Conservation (phyloP, 108 stramenopile genomes). For the Mayamaea pseudoterrestris region DNA sequence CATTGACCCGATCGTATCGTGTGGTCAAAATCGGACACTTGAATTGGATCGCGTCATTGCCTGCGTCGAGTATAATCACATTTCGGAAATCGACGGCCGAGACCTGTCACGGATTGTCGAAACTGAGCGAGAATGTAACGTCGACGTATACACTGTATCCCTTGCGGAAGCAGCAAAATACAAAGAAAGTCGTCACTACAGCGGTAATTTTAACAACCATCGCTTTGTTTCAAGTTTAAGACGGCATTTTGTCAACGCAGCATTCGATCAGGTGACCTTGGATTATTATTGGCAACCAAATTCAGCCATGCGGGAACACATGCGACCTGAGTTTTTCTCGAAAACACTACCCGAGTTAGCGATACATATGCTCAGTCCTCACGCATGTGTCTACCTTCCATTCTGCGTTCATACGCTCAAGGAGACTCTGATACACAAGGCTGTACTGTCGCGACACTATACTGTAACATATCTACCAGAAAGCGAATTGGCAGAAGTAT, state of each 20-base stretch:
- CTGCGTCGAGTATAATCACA: conserved; percentile 33
- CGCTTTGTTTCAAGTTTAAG: conserved; percentile 25
- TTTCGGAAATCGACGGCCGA: conserved; percentile 69
- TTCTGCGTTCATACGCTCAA: conserved; percentile 64
- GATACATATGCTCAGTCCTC: conserved; percentile 22
- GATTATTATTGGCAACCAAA: conserved; percentile 76
- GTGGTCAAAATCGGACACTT: not conserved
- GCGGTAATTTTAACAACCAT: conserved; percentile 49
- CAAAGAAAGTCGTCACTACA: conserved; percentile 38
- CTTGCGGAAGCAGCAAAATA: conserved; percentile 45
- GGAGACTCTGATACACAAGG: conserved; percentile 31
- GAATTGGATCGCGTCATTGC: conserved; percentile 48
- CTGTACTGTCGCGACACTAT: conserved; percentile 34
- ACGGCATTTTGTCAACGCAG: conserved; percentile 31
- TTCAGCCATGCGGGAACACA: conserved; percentile 32
- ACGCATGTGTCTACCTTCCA: conserved; percentile 52
- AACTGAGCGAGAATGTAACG: conserved; percentile 41
- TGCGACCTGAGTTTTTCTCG: conserved; percentile 52
- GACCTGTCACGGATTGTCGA: conserved; percentile 61
- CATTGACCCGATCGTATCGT: too few relatives aligned
- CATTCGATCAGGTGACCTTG: conserved; percentile 55
- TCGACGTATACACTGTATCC: conserved; percentile 58
- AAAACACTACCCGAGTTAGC: conserved; percentile 46
- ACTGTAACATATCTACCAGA: conserved; percentile 54
- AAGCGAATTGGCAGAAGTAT: conserved; percentile 37